These are phyloP conservation scores for Dalbergia cultrata DNA, from an alignment of 306 rosid species.

Conservation along the genomic window DNA sequence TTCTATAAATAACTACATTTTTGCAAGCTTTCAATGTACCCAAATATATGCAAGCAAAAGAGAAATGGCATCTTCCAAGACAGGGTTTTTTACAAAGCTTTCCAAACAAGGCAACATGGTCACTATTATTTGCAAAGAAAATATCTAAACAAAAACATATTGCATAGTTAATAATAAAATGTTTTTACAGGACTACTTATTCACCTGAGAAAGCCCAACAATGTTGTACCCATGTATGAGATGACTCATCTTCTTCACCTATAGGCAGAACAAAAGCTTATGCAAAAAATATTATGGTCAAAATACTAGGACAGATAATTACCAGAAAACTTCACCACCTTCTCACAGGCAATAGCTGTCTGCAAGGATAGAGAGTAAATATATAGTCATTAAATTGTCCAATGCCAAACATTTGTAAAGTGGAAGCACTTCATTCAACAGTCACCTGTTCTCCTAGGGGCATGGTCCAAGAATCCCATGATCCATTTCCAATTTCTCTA, in stretches of 20 bases:
- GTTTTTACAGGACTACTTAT: conserved; percentile 10
- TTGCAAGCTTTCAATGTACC: conserved; percentile 6
- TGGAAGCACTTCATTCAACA: conserved; percentile 33
- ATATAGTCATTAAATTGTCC: conserved; percentile 36
- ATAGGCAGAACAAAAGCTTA: conserved; percentile 39
- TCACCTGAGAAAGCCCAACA: conserved; percentile 97
- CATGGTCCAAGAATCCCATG: conserved; percentile 81
- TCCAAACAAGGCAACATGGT: background rate
- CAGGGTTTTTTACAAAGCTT: conserved; percentile 3
- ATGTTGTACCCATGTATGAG: conserved; percentile 81
- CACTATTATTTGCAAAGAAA: background rate
- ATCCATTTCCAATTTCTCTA: conserved; percentile 80
- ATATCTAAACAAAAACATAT: background rate
- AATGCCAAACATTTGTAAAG: conserved; percentile 35
- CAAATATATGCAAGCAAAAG: conserved; percentile 7
- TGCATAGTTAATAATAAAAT: background rate
- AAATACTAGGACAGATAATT: conserved; percentile 35
- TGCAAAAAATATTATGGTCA: conserved; percentile 33
- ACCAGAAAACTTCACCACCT: conserved; percentile 70
- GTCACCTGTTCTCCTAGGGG: conserved; percentile 73
- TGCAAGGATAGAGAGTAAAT: conserved; percentile 55
- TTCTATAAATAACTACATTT: background rate
- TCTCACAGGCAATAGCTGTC: conserved; percentile 75
- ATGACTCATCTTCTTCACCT: conserved; percentile 82
- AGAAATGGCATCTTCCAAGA: background rate